Base-by-base conservation (phyloP, 495 filamentous ascomycete species). In the Podospora bellae-mahoneyi region DNA sequence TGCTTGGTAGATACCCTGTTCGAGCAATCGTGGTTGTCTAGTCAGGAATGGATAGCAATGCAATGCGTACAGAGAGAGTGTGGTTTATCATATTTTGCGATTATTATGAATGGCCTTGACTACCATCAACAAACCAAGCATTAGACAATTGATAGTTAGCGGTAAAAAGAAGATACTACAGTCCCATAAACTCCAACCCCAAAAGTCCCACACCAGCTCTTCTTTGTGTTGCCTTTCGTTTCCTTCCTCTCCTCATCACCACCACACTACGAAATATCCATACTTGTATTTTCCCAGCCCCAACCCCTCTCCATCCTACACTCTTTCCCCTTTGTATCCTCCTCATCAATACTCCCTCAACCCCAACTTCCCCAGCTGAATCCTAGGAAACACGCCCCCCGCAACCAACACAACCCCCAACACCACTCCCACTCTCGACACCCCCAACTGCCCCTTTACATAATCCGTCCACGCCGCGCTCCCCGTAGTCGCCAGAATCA, bases 331-430 rank as follows among this genome's bases (percentile, higher is more conserved):
- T 48, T 48, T 48, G 9, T 18, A 13, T 10, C 15, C 9, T 26
- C 44, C 60, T 16, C 7, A 7, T 53, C n/a, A 59, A 16, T 48
- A 4, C 30, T 65, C 39, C 72, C 69, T 34, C 54, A 92, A 78
- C 4, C 91, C 92, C 64, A 98, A 76, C 84, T 98, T 98, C 66
- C 85, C 81, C 83, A 91, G 88, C 83, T 91, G 92, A 65, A 97
- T 86, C 72, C 94, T 84, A 19, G 94, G 89, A 58, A 88, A 82
- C 28, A 95, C 80, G 0, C 94, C 94, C 55, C 84, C 60, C 16
- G 95, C 71, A 34, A 89, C 76, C 39, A 97, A 72, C 34, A 89
- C 78, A 4, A 81, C 74, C 6, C 88, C 81, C 32, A 93, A 67
- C 34, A 89, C 72, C 18, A 91, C 85, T 1, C 84, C 86, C 92